Evolutionary conservation across 768 basidiomycete genomes (phyloP).

Genomic region (Rossbeevera mucosa): DNA sequence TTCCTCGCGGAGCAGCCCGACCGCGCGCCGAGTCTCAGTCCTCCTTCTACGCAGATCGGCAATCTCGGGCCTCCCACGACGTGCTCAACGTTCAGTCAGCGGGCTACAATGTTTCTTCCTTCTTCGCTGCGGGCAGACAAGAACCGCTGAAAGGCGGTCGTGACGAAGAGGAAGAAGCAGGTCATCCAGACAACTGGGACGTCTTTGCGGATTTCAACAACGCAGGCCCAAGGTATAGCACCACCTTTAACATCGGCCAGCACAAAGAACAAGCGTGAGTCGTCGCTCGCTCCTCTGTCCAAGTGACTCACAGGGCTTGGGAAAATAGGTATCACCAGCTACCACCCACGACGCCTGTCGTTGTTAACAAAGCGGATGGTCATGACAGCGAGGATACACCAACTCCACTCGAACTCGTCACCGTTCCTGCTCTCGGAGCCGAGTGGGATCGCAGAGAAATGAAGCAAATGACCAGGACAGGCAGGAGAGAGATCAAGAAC

Average conservation of each 20-base stretch:
- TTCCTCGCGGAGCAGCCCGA: constrained; percentile 34
- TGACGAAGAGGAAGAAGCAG: constrained; percentile 58
- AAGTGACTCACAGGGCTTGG: constrained; percentile 4
- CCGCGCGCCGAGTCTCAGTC: constrained; percentile 66
- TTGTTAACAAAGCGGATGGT: constrained; percentile 34
- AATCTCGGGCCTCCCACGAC: constrained; percentile 43
- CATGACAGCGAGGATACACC: constrained; percentile 24
- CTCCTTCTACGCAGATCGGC: constrained; percentile 52
- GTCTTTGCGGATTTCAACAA: constrained; percentile 91
- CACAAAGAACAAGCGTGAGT: constrained; percentile 46
- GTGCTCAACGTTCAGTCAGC: constrained; percentile 48
- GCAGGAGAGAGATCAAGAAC: constrained; percentile 56
- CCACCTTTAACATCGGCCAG: constrained; percentile 46
- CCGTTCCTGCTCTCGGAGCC: constrained; percentile 85
- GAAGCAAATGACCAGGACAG: constrained; percentile 68
- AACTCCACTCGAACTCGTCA: constrained; percentile 69
- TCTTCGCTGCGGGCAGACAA: constrained; percentile 61
- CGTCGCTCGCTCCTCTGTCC: background rate
- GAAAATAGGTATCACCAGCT: constrained; percentile 43
- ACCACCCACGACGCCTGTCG: constrained; percentile 23
- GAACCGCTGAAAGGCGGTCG: constrained; percentile 77
- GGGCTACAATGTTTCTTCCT: constrained; percentile 71
- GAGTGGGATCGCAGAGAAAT: constrained; percentile 86
- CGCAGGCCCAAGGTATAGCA: constrained; percentile 70
- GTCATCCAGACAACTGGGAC: constrained; percentile 57